Percentiles rank a stretch among this genome's conserved stretches.
Conservation (phyloP, 2,329 filamentous ascomycete species). For the Claviceps pazoutovae region DNA sequence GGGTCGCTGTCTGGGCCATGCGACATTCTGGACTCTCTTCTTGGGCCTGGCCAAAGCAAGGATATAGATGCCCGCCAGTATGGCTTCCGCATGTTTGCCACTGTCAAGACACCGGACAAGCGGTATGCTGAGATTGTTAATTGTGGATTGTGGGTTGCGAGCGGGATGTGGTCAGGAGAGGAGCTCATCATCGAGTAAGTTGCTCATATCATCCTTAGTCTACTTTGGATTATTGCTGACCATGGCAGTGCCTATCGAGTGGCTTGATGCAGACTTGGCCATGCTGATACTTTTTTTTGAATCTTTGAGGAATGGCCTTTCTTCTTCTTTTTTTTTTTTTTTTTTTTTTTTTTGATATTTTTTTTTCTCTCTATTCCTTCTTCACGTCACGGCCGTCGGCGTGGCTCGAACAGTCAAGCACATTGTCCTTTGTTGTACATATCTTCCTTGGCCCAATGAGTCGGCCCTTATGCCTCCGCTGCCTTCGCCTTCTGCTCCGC, state of each 20-base stretch:
- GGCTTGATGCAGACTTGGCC: neutral
- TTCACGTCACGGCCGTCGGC: neutral
- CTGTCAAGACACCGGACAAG: slow-evolving; percentile 35
- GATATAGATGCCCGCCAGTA: slow-evolving; percentile 29
- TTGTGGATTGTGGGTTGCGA: slow-evolving; percentile 35
- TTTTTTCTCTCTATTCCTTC: neutral
- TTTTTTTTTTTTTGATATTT: too few species aligned
- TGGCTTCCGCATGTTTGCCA: slow-evolving; percentile 34
- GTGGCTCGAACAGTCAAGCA: neutral
- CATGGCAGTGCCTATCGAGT: slow-evolving; percentile 4
- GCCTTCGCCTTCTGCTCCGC: neutral
- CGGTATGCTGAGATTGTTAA: slow-evolving; percentile 35
- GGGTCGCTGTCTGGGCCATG: slow-evolving; percentile 34
- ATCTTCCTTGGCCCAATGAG: neutral
- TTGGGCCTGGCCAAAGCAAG: slow-evolving; percentile 23
- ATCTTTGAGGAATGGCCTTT: neutral
- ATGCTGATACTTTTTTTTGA: neutral
- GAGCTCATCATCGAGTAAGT: slow-evolving; percentile 34
- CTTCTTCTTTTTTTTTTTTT: neutral
- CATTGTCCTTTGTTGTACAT: neutral
- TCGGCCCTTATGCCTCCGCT: neutral
- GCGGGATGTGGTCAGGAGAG: slow-evolving; percentile 30
- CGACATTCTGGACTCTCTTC: slow-evolving; percentile 26
- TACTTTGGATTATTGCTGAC: neutral
- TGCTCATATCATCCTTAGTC: neutral